Evolutionary conservation across 2,329 filamentous ascomycete species (phyloP).

Genomic region (Atkinsonella texensis): DNA sequence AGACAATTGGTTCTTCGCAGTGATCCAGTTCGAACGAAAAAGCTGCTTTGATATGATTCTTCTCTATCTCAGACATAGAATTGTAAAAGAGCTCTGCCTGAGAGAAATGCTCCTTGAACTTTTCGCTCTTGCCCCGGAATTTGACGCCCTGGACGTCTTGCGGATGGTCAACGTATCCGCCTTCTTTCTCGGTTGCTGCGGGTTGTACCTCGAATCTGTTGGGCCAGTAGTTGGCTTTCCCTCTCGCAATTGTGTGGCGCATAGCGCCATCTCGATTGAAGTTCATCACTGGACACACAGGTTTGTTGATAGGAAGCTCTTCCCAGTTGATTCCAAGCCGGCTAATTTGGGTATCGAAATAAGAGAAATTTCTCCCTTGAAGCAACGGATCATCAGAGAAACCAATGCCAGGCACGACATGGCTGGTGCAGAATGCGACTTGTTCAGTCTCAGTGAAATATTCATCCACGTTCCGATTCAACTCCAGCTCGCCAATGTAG

Average conservation of each 20-base stretch:
- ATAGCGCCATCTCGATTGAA: conserved; percentile 50
- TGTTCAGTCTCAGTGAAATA: conserved; percentile 78
- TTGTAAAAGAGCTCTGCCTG: conserved; percentile 80
- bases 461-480: conserved; percentile 71
- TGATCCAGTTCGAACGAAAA: conserved; percentile 70
- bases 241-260: conserved; percentile 7
- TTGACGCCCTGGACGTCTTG: conserved; percentile 59
- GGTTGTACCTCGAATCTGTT: conserved; percentile 44
- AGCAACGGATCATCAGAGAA: conserved; percentile 64
- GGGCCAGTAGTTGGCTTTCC: conserved; percentile 8
- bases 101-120: conserved; percentile 66
- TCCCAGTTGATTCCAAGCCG: conserved; percentile 65
- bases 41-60: conserved; percentile 58
- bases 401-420: conserved; percentile 67
- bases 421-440: conserved; percentile 68
- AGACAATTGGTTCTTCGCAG: conserved; percentile 68
- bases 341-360: conserved; percentile 41
- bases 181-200: conserved; percentile 48
- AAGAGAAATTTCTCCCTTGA: conserved; percentile 60
- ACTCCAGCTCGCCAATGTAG: conserved; percentile 67
- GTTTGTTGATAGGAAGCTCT: conserved; percentile 65
- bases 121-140: conserved; percentile 52
- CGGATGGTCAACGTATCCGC: conserved; percentile 54
- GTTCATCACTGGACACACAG: conserved; percentile 64
- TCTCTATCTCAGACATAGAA: conserved; percentile 56